Evolutionary conservation across 140 eudicot genomes (phyloP), one percentile per base, ranked within the genome.

Genomic region (Bidens hawaiensis): DNA sequence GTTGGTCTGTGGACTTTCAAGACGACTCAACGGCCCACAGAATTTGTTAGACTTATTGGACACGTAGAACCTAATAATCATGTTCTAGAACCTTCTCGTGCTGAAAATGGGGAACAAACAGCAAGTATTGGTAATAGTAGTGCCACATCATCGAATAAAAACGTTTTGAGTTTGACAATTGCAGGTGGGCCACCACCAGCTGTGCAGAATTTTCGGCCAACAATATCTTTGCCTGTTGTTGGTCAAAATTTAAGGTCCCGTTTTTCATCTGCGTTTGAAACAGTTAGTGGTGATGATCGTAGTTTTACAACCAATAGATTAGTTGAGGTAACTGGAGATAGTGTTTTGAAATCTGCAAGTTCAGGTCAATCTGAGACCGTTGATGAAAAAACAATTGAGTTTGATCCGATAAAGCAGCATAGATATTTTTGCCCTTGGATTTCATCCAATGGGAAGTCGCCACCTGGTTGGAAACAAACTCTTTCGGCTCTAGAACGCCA

Each of bases 161-260:
- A 28, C 26, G 47, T 71, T 6, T 62, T 60, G 54, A 82, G 58
- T 18, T 67, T 88, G 78, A 83, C 99, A 40, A 94, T 94, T 70
- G 99, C 97, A 21, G 99, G 99, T n/a, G 99, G 99, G 11, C 94
- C 97, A 65, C 89, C 86, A 38, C 99, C 99, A 13, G 87, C 90
- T 7, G 82, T 75, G 75, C 95, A 88, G 78, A 81, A 94, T 52
- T 88, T 85, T 56, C 70, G 88, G 16, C 97, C 99, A 5, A 83
- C 52, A 40, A 88, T 94, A 45, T 83, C 90, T 24, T 71, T 94
- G 66, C 99, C 99, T 30, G 81, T 94, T 54, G 75, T 94, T 70
- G 99, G 99, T 59, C 90, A 79, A 23, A 85, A 77, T 52, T 65
- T 94, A 70, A 85, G 94, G 78, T 69, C 82, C 53, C 79, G 84